Evolutionary conservation across 2,329 filamentous ascomycete species (phyloP).

Genomic region (Xylaria sp.): DNA sequence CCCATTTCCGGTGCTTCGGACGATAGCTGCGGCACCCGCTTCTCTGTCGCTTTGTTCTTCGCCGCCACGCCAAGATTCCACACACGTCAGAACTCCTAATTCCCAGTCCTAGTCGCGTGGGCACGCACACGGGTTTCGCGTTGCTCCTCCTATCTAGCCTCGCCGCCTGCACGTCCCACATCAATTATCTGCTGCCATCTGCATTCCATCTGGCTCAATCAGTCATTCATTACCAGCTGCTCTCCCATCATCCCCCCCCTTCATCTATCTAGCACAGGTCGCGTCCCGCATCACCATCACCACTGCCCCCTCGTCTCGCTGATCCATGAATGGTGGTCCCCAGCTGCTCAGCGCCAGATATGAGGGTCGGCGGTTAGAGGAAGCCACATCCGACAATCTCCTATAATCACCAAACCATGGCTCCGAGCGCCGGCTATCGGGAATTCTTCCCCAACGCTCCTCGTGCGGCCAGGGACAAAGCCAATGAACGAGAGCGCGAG

Average conservation of each 20-base stretch:
- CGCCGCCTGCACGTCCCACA: constrained; percentile 13
- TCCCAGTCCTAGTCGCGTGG: constrained; percentile 32
- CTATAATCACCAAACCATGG: constrained; percentile 52
- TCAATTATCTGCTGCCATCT: constrained; percentile 1
- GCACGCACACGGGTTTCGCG: constrained; percentile 30
- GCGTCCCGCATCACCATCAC: constrained; percentile 8
- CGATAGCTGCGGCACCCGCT: constrained; percentile 14
- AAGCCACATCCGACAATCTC: constrained; percentile 45
- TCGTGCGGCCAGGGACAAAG: constrained; percentile 54
- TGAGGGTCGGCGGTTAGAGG: constrained; percentile 52
- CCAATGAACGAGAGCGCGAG: constrained; percentile 57
- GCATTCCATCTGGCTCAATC: constrained; percentile 18
- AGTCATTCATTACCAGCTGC: too few relatives aligned
- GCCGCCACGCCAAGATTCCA: constrained; percentile 19
- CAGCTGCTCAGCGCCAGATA: constrained; percentile 39
- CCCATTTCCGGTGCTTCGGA: constrained; percentile 10
- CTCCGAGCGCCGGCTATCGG: constrained; percentile 74
- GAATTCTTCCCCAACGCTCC: constrained; percentile 81
- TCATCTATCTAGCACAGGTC: too few relatives aligned
- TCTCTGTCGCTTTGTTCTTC: constrained; percentile 20
- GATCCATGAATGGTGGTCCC: constrained; percentile 36
- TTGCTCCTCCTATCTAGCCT: constrained; percentile 21
- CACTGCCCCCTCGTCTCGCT: constrained; percentile 4
- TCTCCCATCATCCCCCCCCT: too few relatives aligned
- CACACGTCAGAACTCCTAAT: constrained; percentile 33